A percentile compares a stretch with the other conserved stretches of the same genome.
Evolutionary conservation across 2,329 filamentous ascomycete species (phyloP).

Genomic region (Pseudocercospora pini-densiflorae): DNA sequence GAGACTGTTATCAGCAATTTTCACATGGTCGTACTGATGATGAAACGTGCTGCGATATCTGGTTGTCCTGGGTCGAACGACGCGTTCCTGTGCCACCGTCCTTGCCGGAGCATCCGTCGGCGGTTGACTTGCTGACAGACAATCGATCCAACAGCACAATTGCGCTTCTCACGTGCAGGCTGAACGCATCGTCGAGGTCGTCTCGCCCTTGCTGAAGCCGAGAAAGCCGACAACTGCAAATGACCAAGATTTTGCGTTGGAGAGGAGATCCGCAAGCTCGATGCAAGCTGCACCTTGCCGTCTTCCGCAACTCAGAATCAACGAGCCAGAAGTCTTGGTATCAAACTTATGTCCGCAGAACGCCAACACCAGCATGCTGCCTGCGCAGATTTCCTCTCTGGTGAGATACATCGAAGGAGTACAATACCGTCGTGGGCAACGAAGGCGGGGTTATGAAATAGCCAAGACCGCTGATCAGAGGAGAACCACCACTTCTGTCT

Average conservation of each 20-base stretch:
- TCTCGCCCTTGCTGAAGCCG: not conserved
- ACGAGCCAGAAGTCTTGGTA: not conserved
- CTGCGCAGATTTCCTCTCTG: not conserved
- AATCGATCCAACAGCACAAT: too few species aligned
- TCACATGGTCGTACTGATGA: not conserved
- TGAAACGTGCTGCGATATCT: not conserved
- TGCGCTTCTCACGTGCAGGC: too few species aligned
- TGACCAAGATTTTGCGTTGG: not conserved
- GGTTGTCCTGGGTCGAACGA: not conserved
- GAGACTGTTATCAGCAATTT: not conserved
- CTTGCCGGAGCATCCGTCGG: not conserved
- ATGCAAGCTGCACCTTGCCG: conserved; percentile 6
- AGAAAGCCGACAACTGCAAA: not conserved
- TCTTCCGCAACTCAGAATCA: not conserved
- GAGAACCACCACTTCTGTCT: not conserved
- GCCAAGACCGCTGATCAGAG: not conserved
- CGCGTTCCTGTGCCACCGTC: too few species aligned
- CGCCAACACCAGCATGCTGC: too few species aligned
- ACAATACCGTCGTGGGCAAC: too few species aligned
- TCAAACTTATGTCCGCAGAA: not conserved
- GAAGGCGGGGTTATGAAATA: not conserved
- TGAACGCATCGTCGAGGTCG: not conserved
- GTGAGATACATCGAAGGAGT: not conserved
- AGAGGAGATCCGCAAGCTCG: conserved; percentile 4
- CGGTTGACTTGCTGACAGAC: not conserved